These are phyloP conservation scores for Chaetomiaceae sp. DNA, from an alignment of 2,329 filamentous ascomycete species.

Conservation along the genomic window DNA sequence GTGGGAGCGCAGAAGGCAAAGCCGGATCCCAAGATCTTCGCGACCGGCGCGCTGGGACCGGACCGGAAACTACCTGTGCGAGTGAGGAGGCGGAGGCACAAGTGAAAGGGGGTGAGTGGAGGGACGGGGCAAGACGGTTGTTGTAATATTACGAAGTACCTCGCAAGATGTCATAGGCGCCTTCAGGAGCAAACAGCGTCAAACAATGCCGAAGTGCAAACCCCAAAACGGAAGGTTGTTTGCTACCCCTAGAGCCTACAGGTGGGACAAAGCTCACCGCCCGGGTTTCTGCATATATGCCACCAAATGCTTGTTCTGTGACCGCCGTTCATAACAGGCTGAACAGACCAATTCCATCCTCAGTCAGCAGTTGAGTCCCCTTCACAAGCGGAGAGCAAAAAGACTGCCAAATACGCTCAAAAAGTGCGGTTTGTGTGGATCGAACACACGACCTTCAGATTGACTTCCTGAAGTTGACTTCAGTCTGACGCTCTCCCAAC, in stretches of 20 bases:
- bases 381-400: neutral
- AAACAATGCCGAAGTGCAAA: too few species aligned
- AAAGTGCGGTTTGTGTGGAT: conserved; percentile 20
- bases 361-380: too few species aligned
- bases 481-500: conserved; percentile 23
- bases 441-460: conserved; percentile 22
- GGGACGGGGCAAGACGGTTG: neutral
- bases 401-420: neutral
- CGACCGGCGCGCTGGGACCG: conserved; percentile 12
- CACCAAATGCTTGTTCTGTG: too few species aligned
- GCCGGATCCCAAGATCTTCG: conserved; percentile 10
- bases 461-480: conserved; percentile 16
- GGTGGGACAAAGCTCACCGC: too few species aligned
- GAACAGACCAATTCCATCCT: too few species aligned
- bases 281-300: too few species aligned
- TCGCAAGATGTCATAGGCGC: too few species aligned
- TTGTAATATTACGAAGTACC: too few species aligned
- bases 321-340: too few species aligned
- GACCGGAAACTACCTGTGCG: conserved; percentile 10
- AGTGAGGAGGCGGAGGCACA: conserved; percentile 9
- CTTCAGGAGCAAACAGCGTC: too few species aligned
- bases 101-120: neutral
- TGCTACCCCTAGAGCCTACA: too few species aligned
- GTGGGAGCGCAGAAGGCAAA: conserved; percentile 2
- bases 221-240: too few species aligned